Percentiles rank a stretch among this genome's conserved stretches.
Conservation (phyloP, 495 filamentous ascomycete genomes). For the Xylaria flabelliformis region DNA sequence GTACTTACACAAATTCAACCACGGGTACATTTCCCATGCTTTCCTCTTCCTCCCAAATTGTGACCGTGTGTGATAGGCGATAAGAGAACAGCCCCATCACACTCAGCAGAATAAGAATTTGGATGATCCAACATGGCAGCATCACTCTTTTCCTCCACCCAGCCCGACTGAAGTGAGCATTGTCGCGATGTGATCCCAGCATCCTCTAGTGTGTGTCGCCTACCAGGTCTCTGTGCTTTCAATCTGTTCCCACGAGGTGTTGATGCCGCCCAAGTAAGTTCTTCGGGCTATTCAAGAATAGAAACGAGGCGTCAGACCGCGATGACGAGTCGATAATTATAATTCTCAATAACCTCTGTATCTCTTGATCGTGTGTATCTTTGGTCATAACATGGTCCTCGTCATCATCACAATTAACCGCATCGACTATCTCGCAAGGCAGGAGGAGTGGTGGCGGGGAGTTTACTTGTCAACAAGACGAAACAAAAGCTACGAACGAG, state of each 20-base stretch:
- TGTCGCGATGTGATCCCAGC: slow-evolving; percentile 48
- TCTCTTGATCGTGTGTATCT: slow-evolving; percentile 2
- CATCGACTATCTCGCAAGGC: background rate
- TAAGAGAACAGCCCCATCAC: slow-evolving; percentile 57
- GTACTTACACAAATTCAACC: slow-evolving; percentile 56
- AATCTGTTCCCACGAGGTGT: background rate
- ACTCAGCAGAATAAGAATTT: slow-evolving; percentile 46
- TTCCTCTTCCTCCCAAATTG: slow-evolving; percentile 46
- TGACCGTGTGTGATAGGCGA: slow-evolving; percentile 50
- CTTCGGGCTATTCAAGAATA: background rate
- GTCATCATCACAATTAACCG: background rate
- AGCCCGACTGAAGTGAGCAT: slow-evolving; percentile 51
- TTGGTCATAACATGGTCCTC: slow-evolving; percentile 9
- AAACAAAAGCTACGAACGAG: background rate
- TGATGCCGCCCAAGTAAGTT: background rate
- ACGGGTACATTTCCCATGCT: slow-evolving; percentile 44
- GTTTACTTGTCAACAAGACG: background rate
- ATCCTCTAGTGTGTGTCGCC: slow-evolving; percentile 8
- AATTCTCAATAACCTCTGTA: background rate
- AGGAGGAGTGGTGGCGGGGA: background rate
- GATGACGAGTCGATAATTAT: background rate
- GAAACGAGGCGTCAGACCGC: background rate
- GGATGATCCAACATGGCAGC: slow-evolving; percentile 49
- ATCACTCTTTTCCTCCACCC: slow-evolving; percentile 50
- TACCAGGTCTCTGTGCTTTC: background rate